Conservation (phyloP, 768 basidiomycete species). For the Porpolomopsis calyptriformis region DNA sequence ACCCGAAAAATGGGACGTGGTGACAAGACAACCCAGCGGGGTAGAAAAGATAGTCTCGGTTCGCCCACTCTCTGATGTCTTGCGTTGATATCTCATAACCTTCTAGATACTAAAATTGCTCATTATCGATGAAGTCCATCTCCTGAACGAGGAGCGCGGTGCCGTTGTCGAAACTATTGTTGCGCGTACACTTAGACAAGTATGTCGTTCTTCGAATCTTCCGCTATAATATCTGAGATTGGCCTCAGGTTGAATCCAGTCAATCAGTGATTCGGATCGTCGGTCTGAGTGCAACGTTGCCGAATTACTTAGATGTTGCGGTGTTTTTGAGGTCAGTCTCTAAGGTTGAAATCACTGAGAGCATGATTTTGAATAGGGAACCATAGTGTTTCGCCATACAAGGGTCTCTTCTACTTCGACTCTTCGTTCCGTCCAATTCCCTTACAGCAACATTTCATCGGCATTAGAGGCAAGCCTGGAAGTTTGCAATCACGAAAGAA, state of each 20-base stretch:
- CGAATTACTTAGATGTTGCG: constrained; percentile 94
- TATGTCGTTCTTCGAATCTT: constrained; percentile 14
- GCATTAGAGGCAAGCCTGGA: constrained; percentile 80
- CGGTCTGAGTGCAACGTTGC: constrained; percentile 90
- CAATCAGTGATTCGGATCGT: constrained; percentile 95
- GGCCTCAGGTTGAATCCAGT: constrained; percentile 76
- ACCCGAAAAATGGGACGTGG: constrained; percentile 99
- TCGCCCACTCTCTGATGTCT: not conserved
- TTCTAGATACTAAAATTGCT: constrained; percentile 81
- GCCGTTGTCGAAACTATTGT: constrained; percentile 98
- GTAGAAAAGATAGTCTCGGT: constrained; percentile 96
- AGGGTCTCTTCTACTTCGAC: constrained; percentile 94
- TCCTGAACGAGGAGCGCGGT: constrained; percentile 95
- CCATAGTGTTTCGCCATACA: constrained; percentile 69
- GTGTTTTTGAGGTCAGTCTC: constrained; percentile 72
- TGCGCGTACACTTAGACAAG: constrained; percentile 87
- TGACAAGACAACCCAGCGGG: constrained; percentile 91
- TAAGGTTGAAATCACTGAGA: not conserved
- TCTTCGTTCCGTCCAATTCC: constrained; percentile 95
- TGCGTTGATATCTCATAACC: not conserved
- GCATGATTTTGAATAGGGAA: not conserved
- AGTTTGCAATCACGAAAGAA: constrained; percentile 67
- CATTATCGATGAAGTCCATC: constrained; percentile 95
- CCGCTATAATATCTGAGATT: not conserved
- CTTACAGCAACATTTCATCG: constrained; percentile 94